Percentiles rank a stretch among this genome's conserved stretches.
Conservation (phyloP, 164 flowering plant genomes). For the Aristolochia contorta region DNA sequence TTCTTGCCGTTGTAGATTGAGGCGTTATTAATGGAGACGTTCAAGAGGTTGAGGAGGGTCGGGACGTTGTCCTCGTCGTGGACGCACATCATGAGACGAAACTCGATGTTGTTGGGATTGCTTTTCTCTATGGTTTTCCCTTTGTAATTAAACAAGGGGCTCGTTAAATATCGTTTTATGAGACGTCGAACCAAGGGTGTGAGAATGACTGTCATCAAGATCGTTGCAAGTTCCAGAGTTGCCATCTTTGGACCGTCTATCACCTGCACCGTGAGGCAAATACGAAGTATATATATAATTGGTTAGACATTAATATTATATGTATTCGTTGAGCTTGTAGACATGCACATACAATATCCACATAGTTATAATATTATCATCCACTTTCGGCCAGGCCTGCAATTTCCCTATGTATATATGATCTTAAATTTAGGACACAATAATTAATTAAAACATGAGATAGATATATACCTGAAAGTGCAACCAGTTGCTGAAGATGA, state of each 20-base stretch:
- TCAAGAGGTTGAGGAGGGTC: conserved; percentile 23
- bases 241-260: not conserved
- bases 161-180: conserved; percentile 11
- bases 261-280: no score
- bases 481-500: not conserved
- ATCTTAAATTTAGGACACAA: no score
- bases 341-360: no score
- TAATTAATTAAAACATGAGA: no score
- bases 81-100: conserved; percentile 32
- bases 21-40: conserved; percentile 24
- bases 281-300: not conserved
- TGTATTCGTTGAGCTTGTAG: no score
- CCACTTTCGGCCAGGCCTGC: no score
- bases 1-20: conserved; percentile 18
- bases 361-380: no score
- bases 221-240: conserved; percentile 1
- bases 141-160: conserved; percentile 16
- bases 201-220: conserved; percentile 26
- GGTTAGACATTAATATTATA: conserved; percentile 7
- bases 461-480: conserved; percentile 19
- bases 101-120: conserved; percentile 17
- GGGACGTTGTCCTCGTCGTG: conserved; percentile 25
- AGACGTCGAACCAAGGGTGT: conserved; percentile 8
- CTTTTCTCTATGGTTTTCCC: conserved; percentile 29
- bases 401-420: no score